Base-by-base conservation (phyloP, 257 asterid genomes). In the Capsicum rhomboideum region DNA sequence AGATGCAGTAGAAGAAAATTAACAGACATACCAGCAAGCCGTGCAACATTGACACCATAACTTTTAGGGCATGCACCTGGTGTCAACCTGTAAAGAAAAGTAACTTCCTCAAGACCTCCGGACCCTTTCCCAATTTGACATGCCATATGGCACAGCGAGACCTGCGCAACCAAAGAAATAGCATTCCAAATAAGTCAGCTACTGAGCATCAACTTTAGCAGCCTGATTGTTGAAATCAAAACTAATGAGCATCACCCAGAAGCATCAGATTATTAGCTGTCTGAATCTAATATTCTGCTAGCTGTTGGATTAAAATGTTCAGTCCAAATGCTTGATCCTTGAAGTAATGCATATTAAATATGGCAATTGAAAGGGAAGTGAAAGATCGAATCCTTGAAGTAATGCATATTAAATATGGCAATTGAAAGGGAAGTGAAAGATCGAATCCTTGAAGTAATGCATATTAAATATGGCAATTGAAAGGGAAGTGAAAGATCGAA, bases 51-150 rank as follows among this genome's bases (percentile, higher is more conserved):
- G 84, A 94, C 97, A 86, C 99, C 99, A 34, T 96, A 96, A 86
- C 99, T 96, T 87, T 92, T 93, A 75, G 99, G 99, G 90, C 99
- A 96, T 88, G 98, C 93, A 59, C 97, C 98, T 9, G 89, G 90
- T 26, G 93, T 88, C 92, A 96, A 91, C 86, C 94, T 93, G 90
- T 94, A 95, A 6, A 96, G 98, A 89, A 96, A 96, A 79, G 94
- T 90, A 83, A 93, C 98, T 90, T 96, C 98, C 90, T 93, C 99
- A 13, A 93, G 90, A 86, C 93, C 95, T 23, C 34, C 82, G 77
- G 40, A 89, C 84, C 95, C 98, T 90, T 91, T 87, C 54, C 87
- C 92, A 74, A 94, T 93, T 88, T 93, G 96, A 96, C 99, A 95
- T 80, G 93, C 98, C 99, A 93, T 94, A 83, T 96, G 99, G 85